Evolutionary conservation across 2,329 filamentous ascomycete genomes (phyloP).

Genomic region (Botrytis porri): DNA sequence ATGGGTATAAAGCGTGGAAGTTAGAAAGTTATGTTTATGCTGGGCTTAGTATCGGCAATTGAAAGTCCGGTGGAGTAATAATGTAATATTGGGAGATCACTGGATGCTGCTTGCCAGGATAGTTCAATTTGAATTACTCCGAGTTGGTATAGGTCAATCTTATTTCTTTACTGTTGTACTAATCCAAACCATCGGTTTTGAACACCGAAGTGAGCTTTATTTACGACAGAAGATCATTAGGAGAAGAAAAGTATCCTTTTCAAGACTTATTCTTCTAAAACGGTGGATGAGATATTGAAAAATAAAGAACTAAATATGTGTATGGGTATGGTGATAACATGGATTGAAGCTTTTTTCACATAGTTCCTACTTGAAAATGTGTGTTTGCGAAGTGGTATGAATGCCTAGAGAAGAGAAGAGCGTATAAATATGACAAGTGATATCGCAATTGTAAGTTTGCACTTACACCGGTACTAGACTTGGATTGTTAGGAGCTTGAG

Average conservation of each 20-base stretch:
- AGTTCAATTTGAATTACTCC: neutral
- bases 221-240: fast-evolving
- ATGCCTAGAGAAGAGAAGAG: neutral
- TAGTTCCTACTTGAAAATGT: neutral
- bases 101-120: no score
- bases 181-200: neutral
- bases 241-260: neutral
- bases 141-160: neutral
- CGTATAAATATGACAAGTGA: neutral
- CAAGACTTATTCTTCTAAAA: neutral
- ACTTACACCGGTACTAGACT: neutral
- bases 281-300: neutral
- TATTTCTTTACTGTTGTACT: neutral
- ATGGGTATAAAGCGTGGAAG: no score
- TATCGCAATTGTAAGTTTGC: neutral
- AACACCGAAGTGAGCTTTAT: neutral
- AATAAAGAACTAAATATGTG: neutral
- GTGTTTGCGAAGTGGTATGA: neutral
- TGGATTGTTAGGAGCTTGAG: neutral
- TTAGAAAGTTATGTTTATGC: no score
- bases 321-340: neutral
- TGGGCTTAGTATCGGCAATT: no score
- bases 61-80: neutral
- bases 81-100: neutral
- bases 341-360: neutral